Conservation (phyloP, 495 filamentous ascomycete species). For the Talaromyces adpressus region DNA sequence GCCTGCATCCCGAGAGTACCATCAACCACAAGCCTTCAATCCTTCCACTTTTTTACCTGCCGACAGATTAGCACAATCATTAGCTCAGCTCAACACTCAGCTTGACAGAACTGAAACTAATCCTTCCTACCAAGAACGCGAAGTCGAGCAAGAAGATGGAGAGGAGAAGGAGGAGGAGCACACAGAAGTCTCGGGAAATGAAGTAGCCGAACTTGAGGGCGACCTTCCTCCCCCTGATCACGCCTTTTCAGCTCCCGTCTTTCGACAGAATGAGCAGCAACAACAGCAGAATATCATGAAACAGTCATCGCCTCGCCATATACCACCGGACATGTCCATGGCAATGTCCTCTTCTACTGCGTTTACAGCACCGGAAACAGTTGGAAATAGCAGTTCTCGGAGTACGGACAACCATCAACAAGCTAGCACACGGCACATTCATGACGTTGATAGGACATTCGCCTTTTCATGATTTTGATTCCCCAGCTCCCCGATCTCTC, state of each 20-base stretch:
- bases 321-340: neutral
- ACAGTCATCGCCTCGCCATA: neutral
- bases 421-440: too few species aligned
- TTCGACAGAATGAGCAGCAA: neutral
- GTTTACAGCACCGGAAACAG: too few species aligned
- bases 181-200: neutral
- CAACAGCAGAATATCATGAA: neutral
- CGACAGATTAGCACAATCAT: neutral
- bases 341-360: too few species aligned
- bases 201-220: neutral
- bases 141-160: neutral
- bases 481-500: too few species aligned
- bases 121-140: neutral
- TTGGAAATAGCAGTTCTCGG: too few species aligned
- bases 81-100: neutral
- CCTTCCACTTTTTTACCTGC: neutral
- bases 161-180: neutral
- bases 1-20: neutral
- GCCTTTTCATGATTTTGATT: too few species aligned
- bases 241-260: neutral
- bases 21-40: neutral
- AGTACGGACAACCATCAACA: too few species aligned
- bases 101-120: neutral
- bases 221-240: neutral
- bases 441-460: too few species aligned